These are phyloP conservation scores for Annulohypoxylon maeteangense DNA, from an alignment of 495 filamentous ascomycete genomes.

Conservation along the genomic window DNA sequence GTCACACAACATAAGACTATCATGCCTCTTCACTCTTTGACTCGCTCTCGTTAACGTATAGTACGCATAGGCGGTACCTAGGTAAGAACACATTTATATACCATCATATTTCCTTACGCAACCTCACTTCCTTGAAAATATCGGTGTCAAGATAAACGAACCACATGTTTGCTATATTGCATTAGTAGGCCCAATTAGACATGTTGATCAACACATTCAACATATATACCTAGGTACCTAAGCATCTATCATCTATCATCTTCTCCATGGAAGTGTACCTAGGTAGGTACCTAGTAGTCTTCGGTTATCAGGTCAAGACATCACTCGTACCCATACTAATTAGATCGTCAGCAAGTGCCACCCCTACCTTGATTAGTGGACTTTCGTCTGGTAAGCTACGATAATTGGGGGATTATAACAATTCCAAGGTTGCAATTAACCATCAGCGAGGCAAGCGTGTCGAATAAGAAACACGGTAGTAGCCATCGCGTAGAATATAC, in stretches of 20 bases:
- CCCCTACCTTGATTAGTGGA: background rate
- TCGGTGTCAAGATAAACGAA: background rate
- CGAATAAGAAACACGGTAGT: background rate
- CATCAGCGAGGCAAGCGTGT: background rate
- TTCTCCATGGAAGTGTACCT: background rate
- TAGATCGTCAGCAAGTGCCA: too few relatives aligned
- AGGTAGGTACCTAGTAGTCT: too few relatives aligned
- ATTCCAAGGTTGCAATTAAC: background rate
- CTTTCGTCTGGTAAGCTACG: background rate
- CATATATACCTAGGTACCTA: too few relatives aligned
- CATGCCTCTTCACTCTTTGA: conserved; percentile 1
- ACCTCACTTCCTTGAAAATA: background rate
- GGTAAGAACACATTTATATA: background rate
- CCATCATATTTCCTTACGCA: background rate
- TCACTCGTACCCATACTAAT: background rate
- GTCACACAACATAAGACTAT: conserved; percentile 27
- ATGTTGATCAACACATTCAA: background rate
- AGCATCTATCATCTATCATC: background rate
- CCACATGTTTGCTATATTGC: background rate
- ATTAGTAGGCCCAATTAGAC: background rate
- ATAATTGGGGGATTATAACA: background rate
- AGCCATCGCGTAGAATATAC: background rate
- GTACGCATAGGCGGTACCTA: background rate
- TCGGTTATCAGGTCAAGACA: background rate
- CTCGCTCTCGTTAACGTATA: background rate